These are phyloP conservation scores for Apostasia shenzhenica DNA, from an alignment of 106 monocot species.

Conservation along the genomic window DNA sequence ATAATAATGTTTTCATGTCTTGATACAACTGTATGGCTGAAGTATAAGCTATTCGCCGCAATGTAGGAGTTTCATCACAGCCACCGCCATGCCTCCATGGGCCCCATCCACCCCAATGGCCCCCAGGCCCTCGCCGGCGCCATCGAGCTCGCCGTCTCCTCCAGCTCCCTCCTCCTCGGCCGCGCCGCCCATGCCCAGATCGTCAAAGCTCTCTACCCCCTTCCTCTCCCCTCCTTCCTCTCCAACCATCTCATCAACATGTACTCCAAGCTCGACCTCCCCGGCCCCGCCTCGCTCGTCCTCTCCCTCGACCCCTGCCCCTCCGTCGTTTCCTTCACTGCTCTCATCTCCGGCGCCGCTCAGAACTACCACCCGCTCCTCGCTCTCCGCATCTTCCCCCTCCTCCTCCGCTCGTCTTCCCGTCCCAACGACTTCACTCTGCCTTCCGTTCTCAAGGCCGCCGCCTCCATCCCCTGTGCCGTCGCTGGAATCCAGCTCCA, in stretches of 20 bases:
- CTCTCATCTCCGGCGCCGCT: conserved; percentile 65
- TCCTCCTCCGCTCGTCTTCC: conserved; percentile 43
- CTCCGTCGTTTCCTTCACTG: conserved; percentile 71
- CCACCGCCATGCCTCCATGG: conserved; percentile 11
- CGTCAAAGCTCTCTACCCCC: conserved; percentile 36
- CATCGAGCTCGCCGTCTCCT: conserved; percentile 47
- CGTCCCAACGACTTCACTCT: conserved; percentile 91
- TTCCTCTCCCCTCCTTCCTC: conserved; percentile 61
- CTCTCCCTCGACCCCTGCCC: conserved; percentile 40
- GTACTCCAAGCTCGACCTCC: conserved; percentile 88
- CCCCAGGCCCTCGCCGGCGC: conserved; percentile 44
- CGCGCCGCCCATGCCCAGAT: conserved; percentile 49
- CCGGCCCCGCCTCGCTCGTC: conserved; percentile 29
- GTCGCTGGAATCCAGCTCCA: conserved; percentile 32
- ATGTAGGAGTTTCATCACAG: too few species aligned
- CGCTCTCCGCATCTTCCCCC: conserved; percentile 40
- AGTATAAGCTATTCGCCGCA: too few species aligned
- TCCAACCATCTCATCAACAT: conserved; percentile 87
- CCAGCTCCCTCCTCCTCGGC: conserved; percentile 43
- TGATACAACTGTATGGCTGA: too few species aligned
- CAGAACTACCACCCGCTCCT: conserved; percentile 46
- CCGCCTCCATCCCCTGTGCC: conserved; percentile 18
- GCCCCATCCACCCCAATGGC: conserved; percentile 4
- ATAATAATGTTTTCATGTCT: too few species aligned
- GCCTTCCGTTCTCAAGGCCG: conserved; percentile 74